A percentile compares a stretch with the other conserved stretches of the same genome.
Conservation (phyloP, 2,329 filamentous ascomycete species). For the Hypoxylon sp. region DNA sequence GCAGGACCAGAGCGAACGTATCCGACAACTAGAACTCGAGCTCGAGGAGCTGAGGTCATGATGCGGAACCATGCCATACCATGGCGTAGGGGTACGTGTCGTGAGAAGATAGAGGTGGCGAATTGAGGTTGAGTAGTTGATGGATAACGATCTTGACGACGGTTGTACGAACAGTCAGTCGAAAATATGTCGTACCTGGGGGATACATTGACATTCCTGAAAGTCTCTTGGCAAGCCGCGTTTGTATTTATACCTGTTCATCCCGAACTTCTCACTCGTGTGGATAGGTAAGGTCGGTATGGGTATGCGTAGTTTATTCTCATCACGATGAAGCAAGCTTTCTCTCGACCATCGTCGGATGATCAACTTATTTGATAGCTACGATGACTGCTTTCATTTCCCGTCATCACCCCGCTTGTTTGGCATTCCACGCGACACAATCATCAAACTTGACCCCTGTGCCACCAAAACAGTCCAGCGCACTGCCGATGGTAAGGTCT, state of each 20-base stretch:
- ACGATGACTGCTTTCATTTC: background rate
- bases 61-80: slow-evolving; percentile 5
- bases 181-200: slow-evolving; percentile 22
- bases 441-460: slow-evolving; percentile 88
- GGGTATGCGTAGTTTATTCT: slow-evolving; percentile 12
- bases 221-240: slow-evolving; percentile 39
- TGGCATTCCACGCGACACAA: slow-evolving; percentile 87
- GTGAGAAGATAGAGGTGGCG: slow-evolving; percentile 37
- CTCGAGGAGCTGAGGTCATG: slow-evolving; percentile 74
- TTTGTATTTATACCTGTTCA: slow-evolving; percentile 39
- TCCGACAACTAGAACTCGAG: slow-evolving; percentile 77
- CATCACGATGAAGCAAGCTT: slow-evolving; percentile 18
- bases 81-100: slow-evolving; percentile 30
- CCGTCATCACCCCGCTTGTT: slow-evolving; percentile 52
- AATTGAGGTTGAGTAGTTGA: slow-evolving; percentile 31
- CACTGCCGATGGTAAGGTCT: slow-evolving; percentile 96
- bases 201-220: slow-evolving; percentile 29
- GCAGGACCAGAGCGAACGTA: slow-evolving; percentile 76
- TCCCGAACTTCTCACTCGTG: slow-evolving; percentile 10
- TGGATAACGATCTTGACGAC: slow-evolving; percentile 50
- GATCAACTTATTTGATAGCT: slow-evolving; percentile 13
- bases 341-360: slow-evolving; percentile 1
- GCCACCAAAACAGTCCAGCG: slow-evolving; percentile 95
- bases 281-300: slow-evolving; percentile 14
- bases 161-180: slow-evolving; percentile 48